Base-by-base conservation (phyloP, 1,139 yeast species). In the Blastobotrys aristatus region DNA sequence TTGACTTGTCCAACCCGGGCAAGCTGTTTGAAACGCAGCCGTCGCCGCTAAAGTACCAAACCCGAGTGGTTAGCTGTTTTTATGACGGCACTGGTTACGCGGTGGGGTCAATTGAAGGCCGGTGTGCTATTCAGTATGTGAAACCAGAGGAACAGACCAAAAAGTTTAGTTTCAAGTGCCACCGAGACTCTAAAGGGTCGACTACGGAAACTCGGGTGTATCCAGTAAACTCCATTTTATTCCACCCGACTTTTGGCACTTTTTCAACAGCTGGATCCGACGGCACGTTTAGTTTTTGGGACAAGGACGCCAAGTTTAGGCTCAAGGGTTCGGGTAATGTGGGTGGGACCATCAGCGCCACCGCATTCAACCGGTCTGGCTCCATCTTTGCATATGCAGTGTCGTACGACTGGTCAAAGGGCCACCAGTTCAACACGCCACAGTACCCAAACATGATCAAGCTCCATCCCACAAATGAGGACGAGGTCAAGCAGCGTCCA, bases 251-350 rank as follows among this genome's bases (percentile, higher is more conserved):
- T 14, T 84, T 82, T 65, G 96, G 96, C 37, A 89, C 98, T 1
- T 84, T 94, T 66, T 82, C 84, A 47, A 94, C 98, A 4, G 95
- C 96, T 0, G 98, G 98, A 11, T 78, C 94, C 33, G 98, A 94
- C 66, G 98, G 98, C 14, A 76, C 94, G 6, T 84, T 89, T 70
- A 84, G 90, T 60, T 84, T 86, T 70, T 94, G 99, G 99, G 98
- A 94, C 65, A 89, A 88, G 67, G 96, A 88, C 60, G 85, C 94
- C 46, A 80, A 84, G 64, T 95, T 87, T 64, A 77, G 97, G 58
- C 76, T 92, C 56, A 86, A 84, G 67, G 87, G 85, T 30, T 86
- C 83, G 69, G 88, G 92, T 3, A 69, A 77, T 16, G 75, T 86
- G 26, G 84, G 83, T 39, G 82, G 83, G 33, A 73, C 95, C 1